Evolutionary conservation across 345 rosid genomes (phyloP).

Genomic region (Dimocarpus longan): DNA sequence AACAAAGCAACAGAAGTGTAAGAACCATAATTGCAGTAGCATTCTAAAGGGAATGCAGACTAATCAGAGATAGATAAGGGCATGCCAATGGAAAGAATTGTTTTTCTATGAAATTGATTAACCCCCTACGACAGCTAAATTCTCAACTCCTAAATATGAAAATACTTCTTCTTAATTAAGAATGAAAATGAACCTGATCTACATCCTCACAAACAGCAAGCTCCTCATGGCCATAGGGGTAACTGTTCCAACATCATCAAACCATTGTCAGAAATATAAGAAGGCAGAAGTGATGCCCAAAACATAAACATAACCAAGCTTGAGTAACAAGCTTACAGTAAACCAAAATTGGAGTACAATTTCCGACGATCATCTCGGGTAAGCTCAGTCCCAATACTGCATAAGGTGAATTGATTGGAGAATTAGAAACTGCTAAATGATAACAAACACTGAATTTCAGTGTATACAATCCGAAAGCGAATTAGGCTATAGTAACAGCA

Average conservation of each 20-base stretch:
- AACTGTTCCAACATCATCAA: conserved; percentile 37
- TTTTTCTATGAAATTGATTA: background rate
- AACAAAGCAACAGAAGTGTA: conserved; percentile 14
- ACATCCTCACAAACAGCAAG: conserved; percentile 88
- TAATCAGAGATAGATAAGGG: background rate
- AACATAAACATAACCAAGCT: background rate
- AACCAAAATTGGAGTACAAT: conserved; percentile 90
- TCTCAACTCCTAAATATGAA: background rate
- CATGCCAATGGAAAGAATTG: background rate
- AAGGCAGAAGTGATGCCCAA: background rate
- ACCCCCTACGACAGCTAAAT: background rate
- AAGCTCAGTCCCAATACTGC: conserved; percentile 98
- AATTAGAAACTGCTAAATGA: background rate
- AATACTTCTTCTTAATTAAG: background rate
- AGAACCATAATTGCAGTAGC: conserved; percentile 12
- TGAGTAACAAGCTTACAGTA: conserved; percentile 60
- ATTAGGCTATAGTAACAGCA: conserved; percentile 18
- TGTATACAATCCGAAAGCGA: background rate
- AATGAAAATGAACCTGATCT: conserved; percentile 64
- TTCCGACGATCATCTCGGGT: conserved; percentile 97
- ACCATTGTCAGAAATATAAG: conserved; percentile 16
- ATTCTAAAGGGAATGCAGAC: background rate
- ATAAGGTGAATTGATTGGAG: conserved; percentile 12
- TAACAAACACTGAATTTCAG: background rate
- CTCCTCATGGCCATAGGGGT: conserved; percentile 89